phyloP scores from a whole-genome alignment of 176 grass and related monocot species.

The Oryza meyeriana region DNA sequence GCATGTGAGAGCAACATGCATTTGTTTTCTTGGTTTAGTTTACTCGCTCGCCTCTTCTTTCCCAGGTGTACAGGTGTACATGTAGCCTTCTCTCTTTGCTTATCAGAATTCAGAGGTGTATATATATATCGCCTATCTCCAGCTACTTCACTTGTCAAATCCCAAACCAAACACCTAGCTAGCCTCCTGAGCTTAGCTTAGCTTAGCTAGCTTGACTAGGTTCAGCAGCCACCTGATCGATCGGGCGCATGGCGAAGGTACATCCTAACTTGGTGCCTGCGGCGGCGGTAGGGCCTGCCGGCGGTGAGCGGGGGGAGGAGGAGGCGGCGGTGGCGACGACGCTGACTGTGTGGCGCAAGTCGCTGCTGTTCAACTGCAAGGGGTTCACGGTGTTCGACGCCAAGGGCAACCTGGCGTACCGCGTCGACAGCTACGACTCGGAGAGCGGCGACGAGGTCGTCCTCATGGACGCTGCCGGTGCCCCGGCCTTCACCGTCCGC shows the following conservation, averaged over 20 bases:
- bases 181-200: constrained; percentile 8
- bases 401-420: constrained; percentile 71
- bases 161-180: not conserved
- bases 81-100: not conserved
- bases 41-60: not conserved
- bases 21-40: constrained; percentile 6
- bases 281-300: not conserved
- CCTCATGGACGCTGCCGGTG: constrained; percentile 76
- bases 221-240: not conserved
- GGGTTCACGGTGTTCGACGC: constrained; percentile 91
- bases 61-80: not conserved
- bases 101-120: not conserved
- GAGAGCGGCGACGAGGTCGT: constrained; percentile 58
- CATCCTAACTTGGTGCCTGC: constrained; percentile 48
- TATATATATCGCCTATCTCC: constrained; percentile 12
- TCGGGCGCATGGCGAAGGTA: constrained; percentile 46
- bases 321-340: constrained; percentile 33
- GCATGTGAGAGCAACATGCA: constrained; percentile 38
- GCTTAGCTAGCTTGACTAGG: not conserved
- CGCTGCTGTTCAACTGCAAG: constrained; percentile 86
- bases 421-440: constrained; percentile 79
- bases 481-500: constrained; percentile 58
- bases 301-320: not conserved
- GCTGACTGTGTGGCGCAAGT: constrained; percentile 97
- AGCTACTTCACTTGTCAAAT: not conserved